Evolutionary conservation across 441 rosid genomes (phyloP).

Genomic region (Populus hybrid): DNA sequence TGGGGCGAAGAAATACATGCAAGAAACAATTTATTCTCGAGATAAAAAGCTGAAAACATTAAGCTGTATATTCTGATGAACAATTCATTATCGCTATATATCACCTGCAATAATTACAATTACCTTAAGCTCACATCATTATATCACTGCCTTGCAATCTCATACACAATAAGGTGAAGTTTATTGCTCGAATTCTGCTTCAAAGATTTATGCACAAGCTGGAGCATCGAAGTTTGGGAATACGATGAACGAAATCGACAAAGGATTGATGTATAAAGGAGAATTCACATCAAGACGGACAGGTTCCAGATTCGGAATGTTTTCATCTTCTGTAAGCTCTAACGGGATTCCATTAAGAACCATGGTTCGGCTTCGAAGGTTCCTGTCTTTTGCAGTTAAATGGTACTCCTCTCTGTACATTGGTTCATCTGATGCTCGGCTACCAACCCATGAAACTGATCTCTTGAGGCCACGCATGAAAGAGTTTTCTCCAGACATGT

Average conservation of each 20-base stretch:
- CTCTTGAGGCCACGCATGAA: slow-evolving; percentile 50
- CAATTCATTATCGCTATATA: slow-evolving; percentile 1
- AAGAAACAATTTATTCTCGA: too few species aligned
- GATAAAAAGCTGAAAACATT: too few species aligned
- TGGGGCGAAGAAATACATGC: too few species aligned
- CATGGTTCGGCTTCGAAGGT: slow-evolving; percentile 64
- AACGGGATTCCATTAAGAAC: slow-evolving; percentile 75
- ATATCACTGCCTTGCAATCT: neutral
- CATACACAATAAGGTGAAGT: neutral
- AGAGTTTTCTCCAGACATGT: slow-evolving; percentile 23
- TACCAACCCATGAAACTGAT: slow-evolving; percentile 62
- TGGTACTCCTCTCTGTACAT: slow-evolving; percentile 84
- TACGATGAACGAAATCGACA: slow-evolving; percentile 76
- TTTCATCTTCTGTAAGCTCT: slow-evolving; percentile 38
- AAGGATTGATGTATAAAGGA: slow-evolving; percentile 49
- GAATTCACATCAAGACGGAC: slow-evolving; percentile 37
- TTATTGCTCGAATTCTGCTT: neutral
- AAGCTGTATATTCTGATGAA: neutral
- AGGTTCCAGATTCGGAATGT: slow-evolving; percentile 68
- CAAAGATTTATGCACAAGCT: slow-evolving; percentile 41
- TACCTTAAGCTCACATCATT: neutral
- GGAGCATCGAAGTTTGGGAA: slow-evolving; percentile 79
- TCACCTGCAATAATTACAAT: slow-evolving; percentile 17
- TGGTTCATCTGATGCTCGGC: slow-evolving; percentile 38
- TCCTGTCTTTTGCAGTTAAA: slow-evolving; percentile 66